Base-by-base conservation (phyloP, 2,329 filamentous ascomycete species). In the Trichophyton mentagrophytes region DNA sequence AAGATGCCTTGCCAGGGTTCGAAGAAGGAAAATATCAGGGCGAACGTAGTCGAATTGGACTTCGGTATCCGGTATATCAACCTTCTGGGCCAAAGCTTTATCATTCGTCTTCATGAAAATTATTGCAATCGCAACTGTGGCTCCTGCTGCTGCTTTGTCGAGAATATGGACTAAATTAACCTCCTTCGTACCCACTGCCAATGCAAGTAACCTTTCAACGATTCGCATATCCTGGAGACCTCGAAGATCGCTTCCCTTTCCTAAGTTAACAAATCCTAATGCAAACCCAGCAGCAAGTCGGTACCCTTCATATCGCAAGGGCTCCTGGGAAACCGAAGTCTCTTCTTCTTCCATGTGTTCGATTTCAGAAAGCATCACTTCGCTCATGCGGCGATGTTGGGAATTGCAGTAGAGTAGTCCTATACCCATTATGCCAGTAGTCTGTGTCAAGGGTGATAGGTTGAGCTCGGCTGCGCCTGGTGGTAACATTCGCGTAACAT, bases 31-130 rank as follows among this genome's bases (percentile, higher is more conserved):
- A 47, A 96, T 85, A 69, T 99, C 93, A 0, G 93, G 93, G 1
- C 93, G 85, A 17, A 97, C 87, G 70, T 97, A 96, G 71, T 97
- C 93, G 71, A 96, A 97, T 66, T 97, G 91, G 38, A 93, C 80
- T 27, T 88, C 77, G 0, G 93, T 95, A 65, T 95, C 88, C 0
- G 95, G 95, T 0, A 97, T 85, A 70, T 97, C 90, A 59, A 99
- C 86, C 76, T 96, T 97, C 61, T 86, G 84, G 2, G 93, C 93
- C 20, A 99, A 82, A 15, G 88, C 85, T 62, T 84, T 81, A 69
- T 99, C 89, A 65, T 95, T 89, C 0, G 92, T 93, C 74, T 97
- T 97, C 89, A 99, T 93, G 72, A 92, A 99, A 36, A 99, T 92
- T 60, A 99, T 81, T 1, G 90, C 84, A 62, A 96, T 80, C 0